Percentiles rank a stretch among this genome's conserved stretches.
Evolutionary conservation across 2,329 filamentous ascomycete genomes (phyloP).

Genomic region (Aspergillus glaucus): DNA sequence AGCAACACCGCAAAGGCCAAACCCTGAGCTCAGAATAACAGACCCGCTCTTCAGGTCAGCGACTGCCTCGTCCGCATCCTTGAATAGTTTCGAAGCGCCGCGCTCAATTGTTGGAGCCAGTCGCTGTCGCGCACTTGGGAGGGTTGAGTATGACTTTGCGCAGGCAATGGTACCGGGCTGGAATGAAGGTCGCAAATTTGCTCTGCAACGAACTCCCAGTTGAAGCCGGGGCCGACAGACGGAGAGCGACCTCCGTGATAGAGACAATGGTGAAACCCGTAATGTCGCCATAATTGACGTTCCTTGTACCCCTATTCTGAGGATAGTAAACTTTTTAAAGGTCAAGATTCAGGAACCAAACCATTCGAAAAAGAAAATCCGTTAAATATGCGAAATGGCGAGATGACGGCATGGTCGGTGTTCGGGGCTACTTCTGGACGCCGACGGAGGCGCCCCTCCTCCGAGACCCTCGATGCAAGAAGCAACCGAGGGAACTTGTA

Average conservation of each 20-base stretch:
- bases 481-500: too few species aligned
- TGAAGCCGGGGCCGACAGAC: constrained; percentile 17
- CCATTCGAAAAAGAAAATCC: not conserved
- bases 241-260: constrained; percentile 19
- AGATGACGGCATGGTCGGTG: constrained; percentile 10
- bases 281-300: constrained; percentile 17
- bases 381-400: constrained; percentile 9
- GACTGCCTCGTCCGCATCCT: constrained; percentile 59
- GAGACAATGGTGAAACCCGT: constrained; percentile 16
- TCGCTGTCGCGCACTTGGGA: constrained; percentile 8
- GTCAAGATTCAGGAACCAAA: constrained; percentile 1
- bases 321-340: constrained; percentile 1
- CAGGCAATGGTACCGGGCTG: constrained; percentile 1
- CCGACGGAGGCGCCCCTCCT: constrained; percentile 14
- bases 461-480: not conserved
- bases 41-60: constrained; percentile 64
- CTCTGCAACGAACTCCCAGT: constrained; percentile 11
- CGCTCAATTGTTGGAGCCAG: constrained; percentile 23
- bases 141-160: constrained; percentile 16
- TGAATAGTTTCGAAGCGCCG: constrained; percentile 32
- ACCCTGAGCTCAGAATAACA: constrained; percentile 68
- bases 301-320: not conserved
- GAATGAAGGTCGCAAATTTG: constrained; percentile 8
- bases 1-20: constrained; percentile 73
- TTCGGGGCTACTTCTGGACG: constrained; percentile 24